These are phyloP conservation scores for Pythium rhizo-oryzae DNA, from an alignment of 352 stramenopile species.

Conservation along the genomic window DNA sequence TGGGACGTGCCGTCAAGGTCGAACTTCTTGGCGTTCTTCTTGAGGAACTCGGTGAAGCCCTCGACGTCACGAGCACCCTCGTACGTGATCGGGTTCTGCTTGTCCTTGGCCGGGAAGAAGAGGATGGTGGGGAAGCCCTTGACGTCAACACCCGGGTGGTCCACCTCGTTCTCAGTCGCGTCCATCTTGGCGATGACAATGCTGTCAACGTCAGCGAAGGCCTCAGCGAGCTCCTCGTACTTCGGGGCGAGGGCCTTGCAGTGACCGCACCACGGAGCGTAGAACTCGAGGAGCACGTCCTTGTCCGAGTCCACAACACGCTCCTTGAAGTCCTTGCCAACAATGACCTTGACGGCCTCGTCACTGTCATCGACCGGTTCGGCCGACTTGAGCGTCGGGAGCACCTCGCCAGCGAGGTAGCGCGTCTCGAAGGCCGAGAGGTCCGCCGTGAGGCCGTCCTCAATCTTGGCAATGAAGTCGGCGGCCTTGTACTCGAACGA, in stretches of 20 bases:
- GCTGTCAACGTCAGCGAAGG: conserved; percentile 88
- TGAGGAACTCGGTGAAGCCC: conserved; percentile 84
- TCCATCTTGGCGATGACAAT: conserved; percentile 97
- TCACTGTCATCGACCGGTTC: conserved; percentile 87
- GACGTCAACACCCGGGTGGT: conserved; percentile 89
- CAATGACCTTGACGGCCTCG: conserved; percentile 91
- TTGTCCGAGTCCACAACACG: conserved; percentile 89
- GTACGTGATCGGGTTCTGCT: conserved; percentile 86
- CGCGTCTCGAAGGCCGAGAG: conserved; percentile 76
- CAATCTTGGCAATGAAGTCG: conserved; percentile 76
- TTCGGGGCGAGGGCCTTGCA: conserved; percentile 88
- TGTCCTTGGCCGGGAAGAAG: conserved; percentile 94
- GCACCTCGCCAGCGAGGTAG: conserved; percentile 88
- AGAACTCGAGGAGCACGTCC: conserved; percentile 94
- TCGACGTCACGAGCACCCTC: conserved; percentile 85
- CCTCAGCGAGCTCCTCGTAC: conserved; percentile 89
- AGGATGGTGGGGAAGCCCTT: conserved; percentile 95
- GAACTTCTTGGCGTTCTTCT: conserved; percentile 88
- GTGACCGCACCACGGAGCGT: conserved; percentile 95
- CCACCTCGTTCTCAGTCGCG: conserved; percentile 95
- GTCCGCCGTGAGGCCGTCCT: conserved; percentile 45
- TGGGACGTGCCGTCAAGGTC: conserved; percentile 64
- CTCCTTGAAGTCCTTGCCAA: conserved; percentile 92
- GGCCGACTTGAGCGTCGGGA: conserved; percentile 93
- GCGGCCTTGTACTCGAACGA: conserved; percentile 72